Base-by-base conservation (phyloP, 371 early-diverging fungal species). In the Nematocida ausubeli region DNA sequence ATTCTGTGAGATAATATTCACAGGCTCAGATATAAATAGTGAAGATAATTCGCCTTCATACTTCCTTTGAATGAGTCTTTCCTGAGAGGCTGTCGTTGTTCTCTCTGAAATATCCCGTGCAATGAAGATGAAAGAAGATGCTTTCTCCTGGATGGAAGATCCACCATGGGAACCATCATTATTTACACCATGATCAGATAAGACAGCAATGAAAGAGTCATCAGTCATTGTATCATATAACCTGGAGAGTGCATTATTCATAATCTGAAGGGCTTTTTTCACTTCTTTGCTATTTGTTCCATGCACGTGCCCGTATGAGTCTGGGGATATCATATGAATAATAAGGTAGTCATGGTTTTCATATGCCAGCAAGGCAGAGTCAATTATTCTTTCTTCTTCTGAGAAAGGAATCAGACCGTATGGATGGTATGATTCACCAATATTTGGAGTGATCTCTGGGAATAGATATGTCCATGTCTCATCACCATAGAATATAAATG, bases 171-270 rank as follows among this genome's bases (percentile, higher is more conserved):
- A 94, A 2, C 98, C 98, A 81, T 93, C 91, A n/a, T 88, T 82
- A 42, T 93, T 93, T 92, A 96, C 95, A 19, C 98, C 98, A 82
- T 98, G 98, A 84, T 98, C 98, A 26, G 96, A 96, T 86, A 94
- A 89, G n/a, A 96, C 90, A 14, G 93, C 87, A 12, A 96, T 86
- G 6, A 93, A 81, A 0, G 96, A 93, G 19, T 93, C 90, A 5
- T 92, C 85, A 19, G 91, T 90, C n/a, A 95, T 85, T 22, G 85
- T 83, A 0, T 86, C 80, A 32, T 92, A 85, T 2, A 93, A 82
- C 1, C 88, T 83, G 42, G 88, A 85, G 19, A 96, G 84, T 28
- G 92, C 88, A 5, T 81, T 79, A 85, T 96, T 90, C 89, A 94
- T 91, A 82, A 95, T 90, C 0, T 71, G 80, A 39, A 95, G 86